A percentile compares a stretch with the other conserved stretches of the same genome.
Conservation (phyloP, 306 rosid genomes). For the Gastrolobium bilobum region DNA sequence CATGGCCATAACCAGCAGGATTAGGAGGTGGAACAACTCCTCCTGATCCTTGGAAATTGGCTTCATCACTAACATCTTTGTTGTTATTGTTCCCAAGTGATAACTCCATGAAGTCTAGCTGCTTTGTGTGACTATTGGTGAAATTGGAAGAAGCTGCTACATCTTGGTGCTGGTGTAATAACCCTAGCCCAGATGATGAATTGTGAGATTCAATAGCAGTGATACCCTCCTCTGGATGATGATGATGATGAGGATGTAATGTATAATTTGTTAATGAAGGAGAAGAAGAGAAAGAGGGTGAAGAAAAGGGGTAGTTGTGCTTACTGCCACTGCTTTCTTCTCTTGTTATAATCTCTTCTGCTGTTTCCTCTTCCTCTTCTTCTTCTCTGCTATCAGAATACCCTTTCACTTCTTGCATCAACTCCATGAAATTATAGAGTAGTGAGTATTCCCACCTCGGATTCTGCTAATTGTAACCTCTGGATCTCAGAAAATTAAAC, state of each 20-base stretch:
- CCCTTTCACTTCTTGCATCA: slow-evolving; percentile 61
- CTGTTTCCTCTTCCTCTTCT: slow-evolving; percentile 60
- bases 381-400: slow-evolving; percentile 59
- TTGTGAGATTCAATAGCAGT: slow-evolving; percentile 48
- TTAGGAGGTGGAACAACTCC: background rate
- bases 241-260: slow-evolving; percentile 10
- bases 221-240: slow-evolving; percentile 46
- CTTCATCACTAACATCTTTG: slow-evolving; percentile 3
- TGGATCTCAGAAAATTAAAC: slow-evolving; percentile 53
- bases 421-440: slow-evolving; percentile 60
- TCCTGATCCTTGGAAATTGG: slow-evolving; percentile 41
- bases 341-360: slow-evolving; percentile 45
- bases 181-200: slow-evolving; percentile 61
- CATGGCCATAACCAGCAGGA: slow-evolving; percentile 1
- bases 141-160: slow-evolving; percentile 46
- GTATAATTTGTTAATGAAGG: slow-evolving; percentile 49
- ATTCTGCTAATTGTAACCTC: slow-evolving; percentile 46
- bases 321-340: slow-evolving; percentile 50
- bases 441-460: slow-evolving; percentile 36
- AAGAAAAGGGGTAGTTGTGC: slow-evolving; percentile 39
- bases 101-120: slow-evolving; percentile 59
- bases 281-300: slow-evolving; percentile 48
- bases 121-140: slow-evolving; percentile 38
- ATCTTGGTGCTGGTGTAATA: slow-evolving; percentile 51
- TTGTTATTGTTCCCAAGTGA: slow-evolving; percentile 50